Evolutionary conservation across 225 moss, liverwort and hornwort species (phyloP).

Genomic region (Climacium dendroides): DNA sequence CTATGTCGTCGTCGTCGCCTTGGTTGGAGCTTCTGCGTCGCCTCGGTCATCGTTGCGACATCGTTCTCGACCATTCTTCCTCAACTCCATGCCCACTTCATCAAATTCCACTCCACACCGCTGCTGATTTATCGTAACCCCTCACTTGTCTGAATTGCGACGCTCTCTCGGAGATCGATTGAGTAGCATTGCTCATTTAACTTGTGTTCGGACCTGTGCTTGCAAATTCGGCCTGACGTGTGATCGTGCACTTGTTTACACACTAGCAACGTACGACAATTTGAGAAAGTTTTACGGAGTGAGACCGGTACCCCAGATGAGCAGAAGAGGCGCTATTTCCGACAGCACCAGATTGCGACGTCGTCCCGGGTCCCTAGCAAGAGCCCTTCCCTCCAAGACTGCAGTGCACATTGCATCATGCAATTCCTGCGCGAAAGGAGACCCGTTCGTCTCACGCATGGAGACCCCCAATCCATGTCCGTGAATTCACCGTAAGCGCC

Average conservation of each 20-base stretch:
- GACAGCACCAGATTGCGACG: not conserved
- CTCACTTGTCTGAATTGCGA: not conserved
- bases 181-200: not conserved
- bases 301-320: not conserved
- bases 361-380: not conserved
- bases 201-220: not conserved
- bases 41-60: slow-evolving; percentile 20
- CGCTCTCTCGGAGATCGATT: not conserved
- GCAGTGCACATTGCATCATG: slow-evolving; percentile 1
- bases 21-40: not conserved
- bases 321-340: not conserved
- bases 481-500: not conserved
- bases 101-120: slow-evolving; percentile 3
- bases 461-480: not conserved
- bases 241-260: not conserved
- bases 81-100: slow-evolving; percentile 36
- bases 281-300: not conserved
- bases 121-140: not conserved
- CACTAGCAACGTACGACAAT: not conserved
- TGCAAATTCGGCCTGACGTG: not conserved
- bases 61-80: slow-evolving; percentile 4
- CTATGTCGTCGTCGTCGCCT: not conserved
- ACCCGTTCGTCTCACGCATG: not conserved
- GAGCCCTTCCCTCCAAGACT: not conserved
- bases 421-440: not conserved